A percentile compares a stretch with the other conserved stretches of the same genome.
Conservation (phyloP, 345 rosid genomes). For the Populus deltoides region DNA sequence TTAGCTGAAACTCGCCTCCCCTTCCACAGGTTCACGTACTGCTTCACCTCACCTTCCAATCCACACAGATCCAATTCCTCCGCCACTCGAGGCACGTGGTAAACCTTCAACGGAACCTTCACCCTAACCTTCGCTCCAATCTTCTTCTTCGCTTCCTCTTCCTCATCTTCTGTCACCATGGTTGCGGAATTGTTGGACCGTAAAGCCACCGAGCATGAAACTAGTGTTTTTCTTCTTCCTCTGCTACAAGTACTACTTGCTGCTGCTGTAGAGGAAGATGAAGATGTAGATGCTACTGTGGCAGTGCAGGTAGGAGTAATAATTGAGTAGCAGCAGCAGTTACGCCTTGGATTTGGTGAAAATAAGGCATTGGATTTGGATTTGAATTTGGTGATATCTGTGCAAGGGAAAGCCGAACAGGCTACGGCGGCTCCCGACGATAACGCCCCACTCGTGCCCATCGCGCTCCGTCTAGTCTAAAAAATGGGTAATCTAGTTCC, state of each 20-base stretch:
- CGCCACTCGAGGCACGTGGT: constrained; percentile 73
- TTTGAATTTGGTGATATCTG: neutral
- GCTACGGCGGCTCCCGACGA: constrained; percentile 2
- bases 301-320: neutral
- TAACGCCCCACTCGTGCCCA: neutral
- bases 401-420: neutral
- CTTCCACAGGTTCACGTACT: constrained; percentile 64
- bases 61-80: constrained; percentile 77
- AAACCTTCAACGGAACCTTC: constrained; percentile 73
- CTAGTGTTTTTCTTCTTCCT: neutral
- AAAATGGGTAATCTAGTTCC: neutral
- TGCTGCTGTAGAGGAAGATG: neutral
- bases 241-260: neutral
- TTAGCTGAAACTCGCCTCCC: constrained; percentile 81
- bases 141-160: constrained; percentile 34
- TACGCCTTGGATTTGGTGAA: neutral
- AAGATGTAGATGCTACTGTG: neutral
- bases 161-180: neutral
- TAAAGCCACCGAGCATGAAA: constrained; percentile 5
- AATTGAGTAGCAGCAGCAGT: neutral
- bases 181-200: constrained; percentile 8
- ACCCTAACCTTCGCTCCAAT: constrained; percentile 73
- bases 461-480: neutral
- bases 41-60: constrained; percentile 75
- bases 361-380: neutral